Evolutionary conservation across 805 yeast species (phyloP).

Genomic region (Candida coquimbonensis): DNA sequence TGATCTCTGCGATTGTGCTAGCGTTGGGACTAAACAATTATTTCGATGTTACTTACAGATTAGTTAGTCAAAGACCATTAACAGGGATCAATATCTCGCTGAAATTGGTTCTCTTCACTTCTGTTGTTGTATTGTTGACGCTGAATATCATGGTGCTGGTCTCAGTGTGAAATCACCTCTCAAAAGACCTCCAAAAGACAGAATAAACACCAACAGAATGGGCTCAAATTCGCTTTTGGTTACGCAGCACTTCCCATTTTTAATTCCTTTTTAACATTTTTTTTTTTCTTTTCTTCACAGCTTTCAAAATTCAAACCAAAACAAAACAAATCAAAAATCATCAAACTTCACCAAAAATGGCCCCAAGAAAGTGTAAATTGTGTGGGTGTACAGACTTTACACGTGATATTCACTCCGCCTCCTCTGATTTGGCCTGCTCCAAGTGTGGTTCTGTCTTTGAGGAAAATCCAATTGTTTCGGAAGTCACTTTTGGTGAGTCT

Average conservation of each 20-base stretch:
- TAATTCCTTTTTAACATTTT: no score
- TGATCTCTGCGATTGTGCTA: constrained; percentile 7
- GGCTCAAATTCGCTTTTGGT: no score
- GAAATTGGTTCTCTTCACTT: constrained; percentile 5
- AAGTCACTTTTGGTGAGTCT: constrained; percentile 89
- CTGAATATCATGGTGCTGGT: neutral
- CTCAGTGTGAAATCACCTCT: neutral
- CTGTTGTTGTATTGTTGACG: constrained; percentile 1
- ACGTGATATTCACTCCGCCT: constrained; percentile 47
- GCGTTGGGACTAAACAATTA: constrained; percentile 17
- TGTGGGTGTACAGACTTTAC: constrained; percentile 50
- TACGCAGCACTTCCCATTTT: no score
- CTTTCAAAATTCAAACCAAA: neutral
- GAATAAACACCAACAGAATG: neutral
- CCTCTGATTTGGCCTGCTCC: constrained; percentile 75
- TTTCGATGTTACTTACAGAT: constrained; percentile 12
- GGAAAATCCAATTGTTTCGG: constrained; percentile 92
- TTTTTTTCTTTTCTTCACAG: no score
- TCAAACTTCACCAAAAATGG: constrained; percentile 1
- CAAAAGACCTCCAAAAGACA: neutral
- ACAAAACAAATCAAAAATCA: neutral
- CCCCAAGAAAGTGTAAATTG: constrained; percentile 28
- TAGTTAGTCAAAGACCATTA: constrained; percentile 10
- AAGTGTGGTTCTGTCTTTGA: constrained; percentile 83
- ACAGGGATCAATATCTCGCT: constrained; percentile 10